Conservation (phyloP, 768 basidiomycete species). For the Chlorophyllum brunneum region DNA sequence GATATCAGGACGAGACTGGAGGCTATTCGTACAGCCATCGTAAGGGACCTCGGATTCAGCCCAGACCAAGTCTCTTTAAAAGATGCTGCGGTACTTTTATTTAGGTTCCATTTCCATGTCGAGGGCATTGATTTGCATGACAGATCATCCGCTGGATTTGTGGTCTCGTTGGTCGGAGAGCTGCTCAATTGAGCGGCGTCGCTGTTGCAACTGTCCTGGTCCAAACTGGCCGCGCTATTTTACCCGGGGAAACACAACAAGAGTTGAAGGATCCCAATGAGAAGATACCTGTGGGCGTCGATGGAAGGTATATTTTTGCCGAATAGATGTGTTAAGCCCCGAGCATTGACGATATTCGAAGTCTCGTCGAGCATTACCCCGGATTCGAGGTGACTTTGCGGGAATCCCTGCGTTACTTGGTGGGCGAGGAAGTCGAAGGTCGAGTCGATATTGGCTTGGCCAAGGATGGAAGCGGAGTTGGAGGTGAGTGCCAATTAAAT, state of each 20-base stretch:
- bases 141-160: conserved; percentile 82
- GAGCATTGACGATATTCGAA: conserved; percentile 24
- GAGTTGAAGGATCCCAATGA: conserved; percentile 32
- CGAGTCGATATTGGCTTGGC: conserved; percentile 86
- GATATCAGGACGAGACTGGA: conserved; percentile 38
- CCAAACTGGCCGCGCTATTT: conserved; percentile 70
- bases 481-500: conserved; percentile 58
- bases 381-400: conserved; percentile 74
- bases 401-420: conserved; percentile 65
- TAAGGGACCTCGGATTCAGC: conserved; percentile 56
- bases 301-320: conserved; percentile 67
- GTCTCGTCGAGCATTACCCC: conserved; percentile 91
- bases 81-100: conserved; percentile 49
- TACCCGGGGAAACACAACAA: conserved; percentile 33
- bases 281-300: conserved; percentile 80
- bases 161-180: conserved; percentile 74
- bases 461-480: conserved; percentile 96
- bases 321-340: not conserved
- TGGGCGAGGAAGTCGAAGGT: conserved; percentile 79
- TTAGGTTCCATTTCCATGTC: not conserved
- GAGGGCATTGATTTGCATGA: conserved; percentile 16
- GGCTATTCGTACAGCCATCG: conserved; percentile 56
- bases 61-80: conserved; percentile 50
- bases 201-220: conserved; percentile 83
- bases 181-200: conserved; percentile 78